Conservation (phyloP, 78 protist species). For the Diacronema lutheri region DNA sequence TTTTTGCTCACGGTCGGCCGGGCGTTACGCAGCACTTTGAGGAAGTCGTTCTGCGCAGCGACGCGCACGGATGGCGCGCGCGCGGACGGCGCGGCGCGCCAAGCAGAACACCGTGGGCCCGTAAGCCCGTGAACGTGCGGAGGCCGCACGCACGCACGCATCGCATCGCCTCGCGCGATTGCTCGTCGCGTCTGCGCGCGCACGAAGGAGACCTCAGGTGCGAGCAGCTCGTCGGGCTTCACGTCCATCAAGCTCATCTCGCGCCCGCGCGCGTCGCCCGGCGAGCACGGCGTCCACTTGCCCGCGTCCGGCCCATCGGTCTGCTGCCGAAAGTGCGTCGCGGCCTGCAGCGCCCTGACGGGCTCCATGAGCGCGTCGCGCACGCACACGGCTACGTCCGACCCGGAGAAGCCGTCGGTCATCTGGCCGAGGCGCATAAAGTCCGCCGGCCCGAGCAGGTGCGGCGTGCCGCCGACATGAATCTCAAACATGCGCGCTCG, state of each 20-base stretch:
- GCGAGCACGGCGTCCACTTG: constrained; percentile 50
- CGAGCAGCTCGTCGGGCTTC: background rate
- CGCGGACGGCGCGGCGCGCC: too few relatives aligned
- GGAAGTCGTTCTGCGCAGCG: too few relatives aligned
- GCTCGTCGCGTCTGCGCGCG: too few relatives aligned
- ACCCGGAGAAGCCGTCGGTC: constrained; percentile 73
- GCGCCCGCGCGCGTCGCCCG: constrained; percentile 53
- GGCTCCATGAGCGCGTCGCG: constrained; percentile 84
- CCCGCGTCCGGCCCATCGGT: background rate
- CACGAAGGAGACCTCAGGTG: constrained; percentile 39
- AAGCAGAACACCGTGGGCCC: too few relatives aligned
- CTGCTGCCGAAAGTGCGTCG: constrained; percentile 85
- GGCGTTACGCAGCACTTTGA: too few relatives aligned
- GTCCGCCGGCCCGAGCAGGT: constrained; percentile 44
- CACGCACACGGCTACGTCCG: constrained; percentile 84
- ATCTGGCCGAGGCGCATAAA: constrained; percentile 62
- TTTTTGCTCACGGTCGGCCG: too few relatives aligned
- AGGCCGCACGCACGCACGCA: too few relatives aligned
- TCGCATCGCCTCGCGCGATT: too few relatives aligned
- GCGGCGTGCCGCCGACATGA: constrained; percentile 80
- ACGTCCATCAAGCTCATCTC: constrained; percentile 43
- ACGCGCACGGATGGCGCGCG: too few relatives aligned
- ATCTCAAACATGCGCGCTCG: constrained; percentile 78
- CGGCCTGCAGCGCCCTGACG: constrained; percentile 83
- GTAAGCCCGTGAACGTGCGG: too few relatives aligned